Base-by-base conservation (phyloP, 2,329 filamentous ascomycete genomes). In the Aspergillus sp. region DNA sequence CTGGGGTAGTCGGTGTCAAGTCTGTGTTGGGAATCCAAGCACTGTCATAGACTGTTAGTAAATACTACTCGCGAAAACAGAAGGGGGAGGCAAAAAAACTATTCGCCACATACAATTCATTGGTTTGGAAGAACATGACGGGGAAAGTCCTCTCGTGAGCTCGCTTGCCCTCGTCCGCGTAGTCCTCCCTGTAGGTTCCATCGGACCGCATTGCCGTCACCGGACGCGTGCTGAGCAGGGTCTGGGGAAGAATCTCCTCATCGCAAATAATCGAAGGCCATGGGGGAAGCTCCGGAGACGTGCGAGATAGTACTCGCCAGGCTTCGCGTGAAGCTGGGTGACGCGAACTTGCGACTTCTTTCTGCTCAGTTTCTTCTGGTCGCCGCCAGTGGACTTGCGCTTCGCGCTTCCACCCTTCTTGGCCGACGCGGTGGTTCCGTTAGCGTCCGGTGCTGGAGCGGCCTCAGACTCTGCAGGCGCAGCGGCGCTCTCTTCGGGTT, bases 181-280 rank as follows among this genome's bases (percentile, higher is more conserved):
- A 96, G 52, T 91, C 87, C 47, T 90, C 88, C 42, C 88, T 83
- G 66, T 93, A 95, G 33, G 85, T 86, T 45, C 91, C 91, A 67
- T 97, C 91, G 19, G 80, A 72, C 46, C 86, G 82, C 56, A 81
- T 83, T 19, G 91, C 90, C 36, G 88, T 90, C 42, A 95, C 88
- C 7, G 91, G 93, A 48, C 93, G 85, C 37, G 79, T 80, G 58
- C 78, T 86, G 43, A 94, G 70, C 26, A 98, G 78, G 10, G 78
- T 82, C 45, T 83, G 76, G 2, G 93, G 91, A 13, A 98, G 82
- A 85, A 98, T 97, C 49, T 85, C 83, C 67, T 98, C 91, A 63
- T 95, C 90, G 65, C 88, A 93, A 57, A 98, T 82, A 62, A 98
- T 87, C 43, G 89, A 85, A 11, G 93, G 93, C 93, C 93, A 98